Conservation (phyloP, 495 filamentous ascomycete species). For the Penicillium macrosclerotiorum region DNA sequence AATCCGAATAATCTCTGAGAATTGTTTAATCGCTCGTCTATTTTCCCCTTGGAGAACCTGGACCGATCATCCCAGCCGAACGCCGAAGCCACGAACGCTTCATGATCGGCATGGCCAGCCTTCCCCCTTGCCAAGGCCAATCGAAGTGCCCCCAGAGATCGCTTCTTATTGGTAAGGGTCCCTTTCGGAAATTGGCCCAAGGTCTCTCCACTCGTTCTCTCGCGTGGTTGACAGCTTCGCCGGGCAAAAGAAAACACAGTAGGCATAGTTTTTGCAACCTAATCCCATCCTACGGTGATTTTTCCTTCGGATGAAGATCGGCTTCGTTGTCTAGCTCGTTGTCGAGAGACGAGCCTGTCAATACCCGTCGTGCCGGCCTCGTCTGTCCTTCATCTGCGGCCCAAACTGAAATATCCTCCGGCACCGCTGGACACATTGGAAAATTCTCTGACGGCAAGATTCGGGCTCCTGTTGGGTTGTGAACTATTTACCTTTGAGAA, state of each 20-base stretch:
- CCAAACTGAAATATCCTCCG: constrained; percentile 7
- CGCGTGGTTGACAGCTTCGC: background rate
- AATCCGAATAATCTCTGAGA: too few relatives aligned
- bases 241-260: too few relatives aligned
- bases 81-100: constrained; percentile 8
- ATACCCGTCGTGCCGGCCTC: constrained; percentile 12
- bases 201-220: background rate
- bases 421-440: constrained; percentile 3
- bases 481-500: background rate
- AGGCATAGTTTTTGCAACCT: too few relatives aligned
- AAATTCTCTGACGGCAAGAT: background rate
- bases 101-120: constrained; percentile 17
- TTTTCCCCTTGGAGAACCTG: background rate
- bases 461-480: background rate
- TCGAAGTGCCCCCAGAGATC: background rate
- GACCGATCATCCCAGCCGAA: constrained; percentile 8
- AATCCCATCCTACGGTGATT: too few relatives aligned
- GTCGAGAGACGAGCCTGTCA: constrained; percentile 7
- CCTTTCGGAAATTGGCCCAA: background rate
- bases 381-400: constrained; percentile 13
- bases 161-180: constrained; percentile 6
- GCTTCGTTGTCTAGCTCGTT: too few relatives aligned
- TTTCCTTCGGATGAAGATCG: too few relatives aligned
- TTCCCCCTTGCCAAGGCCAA: constrained; percentile 13
- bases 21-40: background rate